Conservation (phyloP, 106 monocot species). For the Dendrobium nobile region DNA sequence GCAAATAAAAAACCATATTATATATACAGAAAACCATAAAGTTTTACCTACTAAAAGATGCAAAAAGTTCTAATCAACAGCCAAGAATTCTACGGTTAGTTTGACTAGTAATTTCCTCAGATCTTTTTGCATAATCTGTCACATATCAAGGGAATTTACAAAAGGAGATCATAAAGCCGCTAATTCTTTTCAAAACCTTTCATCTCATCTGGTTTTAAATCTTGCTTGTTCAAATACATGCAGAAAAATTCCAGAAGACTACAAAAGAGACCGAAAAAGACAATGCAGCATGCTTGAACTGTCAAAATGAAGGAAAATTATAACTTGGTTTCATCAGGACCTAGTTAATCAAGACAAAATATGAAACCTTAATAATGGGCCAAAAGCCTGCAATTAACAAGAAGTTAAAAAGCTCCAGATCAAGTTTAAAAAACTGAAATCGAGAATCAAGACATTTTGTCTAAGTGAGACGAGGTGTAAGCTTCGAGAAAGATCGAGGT, state of each 20-base stretch:
- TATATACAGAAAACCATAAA: background rate
- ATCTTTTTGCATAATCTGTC: background rate
- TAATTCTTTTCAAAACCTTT: background rate
- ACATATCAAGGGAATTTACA: background rate
- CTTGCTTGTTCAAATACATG: background rate
- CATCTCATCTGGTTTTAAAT: background rate
- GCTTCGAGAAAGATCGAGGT: too few relatives aligned
- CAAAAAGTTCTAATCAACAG: background rate
- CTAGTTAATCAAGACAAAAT: background rate
- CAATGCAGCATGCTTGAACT: background rate
- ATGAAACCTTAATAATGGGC: too few relatives aligned
- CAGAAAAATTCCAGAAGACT: background rate
- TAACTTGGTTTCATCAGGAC: background rate
- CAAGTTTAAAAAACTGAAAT: too few relatives aligned
- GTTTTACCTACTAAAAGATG: background rate
- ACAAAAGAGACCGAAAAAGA: background rate
- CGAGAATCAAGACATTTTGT: too few relatives aligned
- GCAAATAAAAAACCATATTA: constrained; percentile 25
- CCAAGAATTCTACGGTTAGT: background rate
- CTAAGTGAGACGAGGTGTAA: too few relatives aligned
- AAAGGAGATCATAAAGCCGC: background rate
- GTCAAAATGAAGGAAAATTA: background rate
- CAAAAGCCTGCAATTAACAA: too few relatives aligned
- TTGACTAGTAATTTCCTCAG: background rate
- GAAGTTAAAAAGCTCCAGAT: too few relatives aligned